phyloP scores from a whole-genome alignment of 805 yeast genomes.

The Starmerella sp. region DNA sequence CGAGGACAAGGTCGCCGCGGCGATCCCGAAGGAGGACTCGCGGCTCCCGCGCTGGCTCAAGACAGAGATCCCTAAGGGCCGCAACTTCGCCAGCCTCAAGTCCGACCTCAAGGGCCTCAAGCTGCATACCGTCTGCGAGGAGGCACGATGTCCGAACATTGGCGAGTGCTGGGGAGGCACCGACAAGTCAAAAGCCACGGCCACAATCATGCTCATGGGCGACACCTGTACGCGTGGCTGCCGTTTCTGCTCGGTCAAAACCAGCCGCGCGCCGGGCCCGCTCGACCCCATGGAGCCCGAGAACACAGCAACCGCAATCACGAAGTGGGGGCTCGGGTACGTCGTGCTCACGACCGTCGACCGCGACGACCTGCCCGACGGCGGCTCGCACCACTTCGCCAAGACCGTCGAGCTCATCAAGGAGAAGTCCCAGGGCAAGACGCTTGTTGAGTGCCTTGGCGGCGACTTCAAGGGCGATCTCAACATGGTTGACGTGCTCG shows the following conservation, averaged over 20 bases:
- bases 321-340: conserved; percentile 96
- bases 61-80: conserved; percentile 94
- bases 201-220: conserved; percentile 95
- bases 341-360: conserved; percentile 96
- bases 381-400: conserved; percentile 85
- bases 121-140: conserved; percentile 93
- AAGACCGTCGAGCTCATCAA: conserved; percentile 79
- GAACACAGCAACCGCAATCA: conserved; percentile 93
- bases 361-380: conserved; percentile 86
- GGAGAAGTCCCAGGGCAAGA: conserved; percentile 71
- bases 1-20: conserved; percentile 52
- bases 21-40: conserved; percentile 30
- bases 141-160: conserved; percentile 97
- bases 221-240: conserved; percentile 99
- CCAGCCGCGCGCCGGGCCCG: conserved; percentile 73
- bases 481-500: conserved; percentile 66
- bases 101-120: conserved; percentile 80
- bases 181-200: conserved; percentile 80
- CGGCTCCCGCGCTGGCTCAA: conserved; percentile 88
- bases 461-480: conserved; percentile 94
- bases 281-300: conserved; percentile 96
- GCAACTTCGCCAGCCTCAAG: conserved; percentile 66
- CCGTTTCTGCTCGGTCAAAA: conserved; percentile 92
- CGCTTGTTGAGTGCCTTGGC: conserved; percentile 80
- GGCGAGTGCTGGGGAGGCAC: conserved; percentile 99